phyloP scores from a whole-genome alignment of 306 rosid genomes.

The Senna siamea region DNA sequence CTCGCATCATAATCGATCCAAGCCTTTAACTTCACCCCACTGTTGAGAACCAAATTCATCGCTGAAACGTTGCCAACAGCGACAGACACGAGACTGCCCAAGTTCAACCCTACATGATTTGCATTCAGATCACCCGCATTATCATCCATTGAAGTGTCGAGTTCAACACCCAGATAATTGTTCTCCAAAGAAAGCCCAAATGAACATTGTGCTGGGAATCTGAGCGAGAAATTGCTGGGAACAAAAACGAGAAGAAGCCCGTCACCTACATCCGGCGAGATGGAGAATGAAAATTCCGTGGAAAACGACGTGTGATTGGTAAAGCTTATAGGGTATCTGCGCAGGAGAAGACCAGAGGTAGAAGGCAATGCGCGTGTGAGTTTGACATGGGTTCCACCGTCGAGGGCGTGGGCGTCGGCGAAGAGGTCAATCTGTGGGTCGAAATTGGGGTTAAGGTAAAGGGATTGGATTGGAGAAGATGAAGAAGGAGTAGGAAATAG shows the following conservation, averaged over 20 bases:
- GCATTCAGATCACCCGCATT: slow-evolving; percentile 43
- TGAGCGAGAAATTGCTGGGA: slow-evolving; percentile 35
- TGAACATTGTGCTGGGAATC: slow-evolving; percentile 36
- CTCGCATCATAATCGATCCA: slow-evolving; percentile 74
- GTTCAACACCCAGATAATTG: slow-evolving; percentile 47
- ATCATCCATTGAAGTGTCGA: slow-evolving; percentile 48
- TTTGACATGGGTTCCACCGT: slow-evolving; percentile 41
- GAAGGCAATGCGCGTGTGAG: slow-evolving; percentile 48
- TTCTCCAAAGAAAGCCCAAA: slow-evolving; percentile 43
- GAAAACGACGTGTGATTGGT: slow-evolving; percentile 46
- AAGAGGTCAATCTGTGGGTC: slow-evolving; percentile 53
- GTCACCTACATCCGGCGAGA: slow-evolving; percentile 49
- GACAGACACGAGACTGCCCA: slow-evolving; percentile 48
- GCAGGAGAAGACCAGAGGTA: slow-evolving; percentile 62
- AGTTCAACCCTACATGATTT: slow-evolving; percentile 52
- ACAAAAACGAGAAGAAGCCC: slow-evolving; percentile 49
- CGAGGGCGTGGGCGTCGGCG: slow-evolving; percentile 58
- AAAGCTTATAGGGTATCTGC: slow-evolving; percentile 40
- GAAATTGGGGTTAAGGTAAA: slow-evolving; percentile 39
- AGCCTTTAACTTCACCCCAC: slow-evolving; percentile 52
- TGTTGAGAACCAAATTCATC: slow-evolving; percentile 40
- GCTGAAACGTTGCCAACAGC: slow-evolving; percentile 46
- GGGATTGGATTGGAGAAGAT: slow-evolving; percentile 33
- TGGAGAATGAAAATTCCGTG: slow-evolving; percentile 54
- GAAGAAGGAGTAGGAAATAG: slow-evolving; percentile 41